phyloP scores from a whole-genome alignment of 2,329 filamentous ascomycete species.

The Alternaria infectoria region DNA sequence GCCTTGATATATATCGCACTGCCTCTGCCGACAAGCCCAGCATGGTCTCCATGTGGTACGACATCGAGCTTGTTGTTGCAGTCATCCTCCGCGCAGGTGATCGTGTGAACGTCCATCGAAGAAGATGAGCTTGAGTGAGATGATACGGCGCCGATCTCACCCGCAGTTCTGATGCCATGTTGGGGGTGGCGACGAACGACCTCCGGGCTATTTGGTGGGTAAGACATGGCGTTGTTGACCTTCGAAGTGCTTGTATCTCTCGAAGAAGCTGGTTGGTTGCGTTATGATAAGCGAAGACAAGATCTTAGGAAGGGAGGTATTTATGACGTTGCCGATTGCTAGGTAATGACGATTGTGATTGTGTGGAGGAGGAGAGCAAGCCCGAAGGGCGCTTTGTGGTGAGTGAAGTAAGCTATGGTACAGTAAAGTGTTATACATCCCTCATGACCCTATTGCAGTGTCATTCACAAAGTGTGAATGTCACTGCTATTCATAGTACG shows the following conservation, averaged over 20 bases:
- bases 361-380: neutral
- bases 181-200: constrained; percentile 2
- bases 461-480: neutral
- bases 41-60: neutral
- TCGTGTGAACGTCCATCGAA: neutral
- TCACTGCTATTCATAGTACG: neutral
- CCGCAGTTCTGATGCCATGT: neutral
- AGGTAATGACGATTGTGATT: neutral
- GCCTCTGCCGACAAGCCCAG: neutral
- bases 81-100: neutral
- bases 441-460: neutral
- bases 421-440: neutral
- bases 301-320: neutral
- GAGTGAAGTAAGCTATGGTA: neutral
- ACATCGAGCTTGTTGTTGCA: constrained; percentile 2
- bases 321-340: neutral
- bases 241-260: neutral
- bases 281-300: neutral
- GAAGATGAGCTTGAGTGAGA: neutral
- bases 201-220: neutral
- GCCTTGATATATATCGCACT: neutral
- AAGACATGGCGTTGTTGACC: neutral
- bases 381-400: neutral
- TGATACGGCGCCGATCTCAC: neutral
- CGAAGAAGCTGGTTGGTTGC: neutral